phyloP scores from a whole-genome alignment of 192 early-diverging fungal genomes.

The Polychytrium aggregatum region DNA sequence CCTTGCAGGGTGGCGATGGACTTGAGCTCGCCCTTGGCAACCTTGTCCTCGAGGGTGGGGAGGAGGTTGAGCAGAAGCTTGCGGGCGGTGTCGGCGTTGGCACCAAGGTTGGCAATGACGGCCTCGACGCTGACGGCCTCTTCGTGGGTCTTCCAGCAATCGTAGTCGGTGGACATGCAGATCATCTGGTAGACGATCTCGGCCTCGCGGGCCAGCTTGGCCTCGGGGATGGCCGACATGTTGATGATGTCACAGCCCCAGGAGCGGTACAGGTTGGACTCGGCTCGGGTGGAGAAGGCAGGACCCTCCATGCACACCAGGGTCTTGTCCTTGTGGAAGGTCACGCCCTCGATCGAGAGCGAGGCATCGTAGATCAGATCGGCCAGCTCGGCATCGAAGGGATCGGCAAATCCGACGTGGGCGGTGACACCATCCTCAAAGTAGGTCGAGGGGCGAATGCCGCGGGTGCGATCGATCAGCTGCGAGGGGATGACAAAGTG shows the following conservation, averaged over 20 bases:
- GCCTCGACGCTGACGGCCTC: slow-evolving; percentile 53
- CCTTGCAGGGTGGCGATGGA: slow-evolving; percentile 58
- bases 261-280: slow-evolving; percentile 89
- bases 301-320: slow-evolving; percentile 98
- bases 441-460: slow-evolving; percentile 83
- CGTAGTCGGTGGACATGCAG: slow-evolving; percentile 99
- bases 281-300: slow-evolving; percentile 92
- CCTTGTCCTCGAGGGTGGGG: slow-evolving; percentile 57
- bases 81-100: slow-evolving; percentile 77
- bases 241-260: slow-evolving; percentile 95
- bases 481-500: slow-evolving; percentile 94
- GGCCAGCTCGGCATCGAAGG: slow-evolving; percentile 68
- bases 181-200: slow-evolving; percentile 98
- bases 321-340: slow-evolving; percentile 74
- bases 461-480: slow-evolving; percentile 97
- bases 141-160: slow-evolving; percentile 54
- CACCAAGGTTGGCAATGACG: slow-evolving; percentile 81
- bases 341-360: slow-evolving; percentile 31
- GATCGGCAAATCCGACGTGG: slow-evolving; percentile 88
- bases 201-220: slow-evolving; percentile 94
- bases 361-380: slow-evolving; percentile 52
- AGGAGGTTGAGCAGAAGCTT: slow-evolving; percentile 63
- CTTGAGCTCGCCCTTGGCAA: slow-evolving; percentile 40
- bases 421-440: slow-evolving; percentile 90
- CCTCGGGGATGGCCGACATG: slow-evolving; percentile 93